Evolutionary conservation across 208 protist genomes (phyloP).

Genomic region (Acanthamoeba triangularis): DNA sequence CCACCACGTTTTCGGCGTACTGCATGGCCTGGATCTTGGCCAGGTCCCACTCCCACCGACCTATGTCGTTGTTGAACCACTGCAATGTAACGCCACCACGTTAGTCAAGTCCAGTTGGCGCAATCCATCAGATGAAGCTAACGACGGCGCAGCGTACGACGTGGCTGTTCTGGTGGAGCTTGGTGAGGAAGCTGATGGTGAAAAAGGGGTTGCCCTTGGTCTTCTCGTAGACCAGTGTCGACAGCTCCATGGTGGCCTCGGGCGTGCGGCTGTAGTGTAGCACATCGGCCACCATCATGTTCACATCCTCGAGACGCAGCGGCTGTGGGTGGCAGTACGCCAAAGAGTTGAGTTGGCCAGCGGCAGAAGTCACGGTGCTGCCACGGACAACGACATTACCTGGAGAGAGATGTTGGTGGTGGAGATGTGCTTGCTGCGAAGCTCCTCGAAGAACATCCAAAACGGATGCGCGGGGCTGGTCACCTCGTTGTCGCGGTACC

Average conservation of each 20-base stretch:
- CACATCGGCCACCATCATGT: slow-evolving; percentile 10
- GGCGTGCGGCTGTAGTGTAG: not conserved
- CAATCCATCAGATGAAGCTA: too few relatives aligned
- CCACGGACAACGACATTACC: not conserved
- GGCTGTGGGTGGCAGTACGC: too few relatives aligned
- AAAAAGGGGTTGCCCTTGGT: slow-evolving; percentile 69
- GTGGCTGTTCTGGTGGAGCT: not conserved
- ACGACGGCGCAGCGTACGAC: not conserved
- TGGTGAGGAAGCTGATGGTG: slow-evolving; percentile 58
- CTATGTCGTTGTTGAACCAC: not conserved
- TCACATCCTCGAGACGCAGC: too few relatives aligned
- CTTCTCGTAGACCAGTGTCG: not conserved
- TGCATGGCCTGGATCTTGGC: slow-evolving; percentile 7
- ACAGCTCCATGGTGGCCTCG: not conserved
- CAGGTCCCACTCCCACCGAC: slow-evolving; percentile 23
- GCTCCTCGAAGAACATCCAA: slow-evolving; percentile 1
- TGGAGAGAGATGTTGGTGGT: not conserved
- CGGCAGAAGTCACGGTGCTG: too few relatives aligned
- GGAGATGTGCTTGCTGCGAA: not conserved
- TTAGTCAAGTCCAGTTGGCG: not conserved
- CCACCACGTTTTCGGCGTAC: slow-evolving; percentile 49
- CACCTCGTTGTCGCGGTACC: slow-evolving; percentile 65
- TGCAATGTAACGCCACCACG: not conserved
- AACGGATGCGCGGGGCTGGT: slow-evolving; percentile 4
- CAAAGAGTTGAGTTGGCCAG: too few relatives aligned